Evolutionary conservation across 192 early-diverging fungal species (phyloP).

Genomic region (Mortierella hygrophila): DNA sequence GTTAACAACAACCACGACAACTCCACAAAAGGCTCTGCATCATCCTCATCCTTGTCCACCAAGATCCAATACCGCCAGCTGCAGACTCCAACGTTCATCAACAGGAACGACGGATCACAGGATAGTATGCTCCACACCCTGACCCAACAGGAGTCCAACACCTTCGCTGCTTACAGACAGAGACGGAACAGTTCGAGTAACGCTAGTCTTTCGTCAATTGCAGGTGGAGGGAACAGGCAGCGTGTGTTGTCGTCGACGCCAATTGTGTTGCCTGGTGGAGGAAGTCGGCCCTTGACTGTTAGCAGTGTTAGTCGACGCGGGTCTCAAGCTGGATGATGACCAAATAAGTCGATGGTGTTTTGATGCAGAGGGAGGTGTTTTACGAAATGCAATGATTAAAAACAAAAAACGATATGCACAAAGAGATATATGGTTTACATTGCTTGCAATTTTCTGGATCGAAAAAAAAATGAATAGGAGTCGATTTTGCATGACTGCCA

Average conservation of each 20-base stretch:
- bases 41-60: background rate
- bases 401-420: too few species aligned
- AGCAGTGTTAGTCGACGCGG: background rate
- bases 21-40: background rate
- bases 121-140: background rate
- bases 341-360: too few species aligned
- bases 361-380: too few species aligned
- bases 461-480: too few species aligned
- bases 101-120: background rate
- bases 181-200: background rate
- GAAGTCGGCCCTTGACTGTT: background rate
- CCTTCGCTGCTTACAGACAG: background rate
- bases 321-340: background rate
- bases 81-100: background rate
- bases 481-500: too few species aligned
- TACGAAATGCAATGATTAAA: too few species aligned
- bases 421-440: too few species aligned
- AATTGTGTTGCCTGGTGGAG: background rate
- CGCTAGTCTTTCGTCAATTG: background rate
- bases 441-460: too few species aligned
- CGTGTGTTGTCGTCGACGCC: slow-evolving; percentile 8
- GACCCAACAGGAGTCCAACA: slow-evolving; percentile 3
- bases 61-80: background rate
- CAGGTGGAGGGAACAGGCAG: slow-evolving; percentile 4
- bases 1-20: background rate